These are phyloP conservation scores for Tolypocladium guangdongense DNA, from an alignment of 2,329 filamentous ascomycete species.

Conservation along the genomic window DNA sequence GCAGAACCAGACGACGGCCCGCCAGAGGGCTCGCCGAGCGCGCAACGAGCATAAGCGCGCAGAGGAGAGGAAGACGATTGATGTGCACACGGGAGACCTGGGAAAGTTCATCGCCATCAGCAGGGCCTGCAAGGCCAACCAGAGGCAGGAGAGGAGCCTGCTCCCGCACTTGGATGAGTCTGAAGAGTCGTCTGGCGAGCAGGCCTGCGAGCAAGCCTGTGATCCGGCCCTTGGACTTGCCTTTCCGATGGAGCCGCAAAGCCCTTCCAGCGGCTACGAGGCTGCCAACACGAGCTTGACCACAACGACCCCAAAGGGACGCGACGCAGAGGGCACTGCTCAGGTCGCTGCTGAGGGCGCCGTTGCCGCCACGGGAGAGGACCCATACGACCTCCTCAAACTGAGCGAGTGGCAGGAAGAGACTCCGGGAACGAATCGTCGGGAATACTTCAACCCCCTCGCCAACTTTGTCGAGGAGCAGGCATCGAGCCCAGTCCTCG, in stretches of 20 bases:
- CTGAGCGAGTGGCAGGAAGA: not conserved
- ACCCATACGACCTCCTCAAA: not conserved
- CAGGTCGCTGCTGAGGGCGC: not conserved
- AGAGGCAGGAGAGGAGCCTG: not conserved
- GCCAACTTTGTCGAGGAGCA: not conserved
- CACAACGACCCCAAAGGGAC: not conserved
- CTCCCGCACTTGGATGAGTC: no score
- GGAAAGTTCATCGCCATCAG: not conserved
- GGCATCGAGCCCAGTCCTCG: not conserved
- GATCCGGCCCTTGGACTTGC: not conserved
- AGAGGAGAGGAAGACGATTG: conserved; percentile 12
- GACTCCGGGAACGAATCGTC: not conserved
- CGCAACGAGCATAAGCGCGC: conserved; percentile 10
- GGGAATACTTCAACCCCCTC: not conserved
- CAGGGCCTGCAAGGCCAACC: not conserved
- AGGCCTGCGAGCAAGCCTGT: no score
- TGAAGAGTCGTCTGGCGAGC: no score
- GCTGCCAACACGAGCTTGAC: not conserved
- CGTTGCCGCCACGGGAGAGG: not conserved
- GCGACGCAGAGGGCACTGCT: not conserved
- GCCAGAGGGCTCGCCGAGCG: conserved; percentile 9
- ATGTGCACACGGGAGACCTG: conserved; percentile 17
- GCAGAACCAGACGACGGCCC: conserved; percentile 10
- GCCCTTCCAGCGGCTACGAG: not conserved
- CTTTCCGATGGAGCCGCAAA: not conserved